Conservation (phyloP, 2,329 filamentous ascomycete genomes). For the Fonsecaea monophora region DNA sequence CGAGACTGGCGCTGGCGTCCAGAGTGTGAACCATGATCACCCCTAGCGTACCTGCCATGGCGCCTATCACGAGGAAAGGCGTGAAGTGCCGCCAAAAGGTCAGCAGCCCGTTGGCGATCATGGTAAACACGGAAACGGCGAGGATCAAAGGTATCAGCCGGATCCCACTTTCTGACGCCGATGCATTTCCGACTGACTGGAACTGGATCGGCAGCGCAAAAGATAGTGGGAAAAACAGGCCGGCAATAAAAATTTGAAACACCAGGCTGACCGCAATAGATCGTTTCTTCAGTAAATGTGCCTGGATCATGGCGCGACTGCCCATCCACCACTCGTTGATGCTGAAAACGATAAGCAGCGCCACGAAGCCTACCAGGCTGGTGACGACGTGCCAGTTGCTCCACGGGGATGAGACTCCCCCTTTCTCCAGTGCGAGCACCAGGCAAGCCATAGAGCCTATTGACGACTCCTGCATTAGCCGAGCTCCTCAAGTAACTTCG, state of each 20-base stretch:
- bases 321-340: conserved; percentile 46
- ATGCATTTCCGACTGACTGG: conserved; percentile 48
- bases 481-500: not conserved
- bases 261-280: conserved; percentile 44
- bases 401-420: conserved; percentile 47
- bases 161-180: conserved; percentile 48
- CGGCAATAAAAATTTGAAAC: conserved; percentile 47
- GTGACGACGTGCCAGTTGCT: conserved; percentile 50
- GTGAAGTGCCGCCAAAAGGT: conserved; percentile 36
- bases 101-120: conserved; percentile 45
- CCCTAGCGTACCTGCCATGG: conserved; percentile 39
- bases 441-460: conserved; percentile 50
- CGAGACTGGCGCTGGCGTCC: conserved; percentile 37
- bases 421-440: conserved; percentile 56
- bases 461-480: not conserved
- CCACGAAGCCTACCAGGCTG: conserved; percentile 50
- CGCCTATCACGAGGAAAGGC: conserved; percentile 40
- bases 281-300: conserved; percentile 48
- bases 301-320: conserved; percentile 49
- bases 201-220: conserved; percentile 58
- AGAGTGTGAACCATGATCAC: conserved; percentile 45
- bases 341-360: conserved; percentile 46
- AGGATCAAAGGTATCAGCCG: conserved; percentile 52
- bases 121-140: conserved; percentile 43
- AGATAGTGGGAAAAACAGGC: conserved; percentile 47